phyloP scores from a whole-genome alignment of 1,139 yeast species.

The Waltiozyma sp. region DNA sequence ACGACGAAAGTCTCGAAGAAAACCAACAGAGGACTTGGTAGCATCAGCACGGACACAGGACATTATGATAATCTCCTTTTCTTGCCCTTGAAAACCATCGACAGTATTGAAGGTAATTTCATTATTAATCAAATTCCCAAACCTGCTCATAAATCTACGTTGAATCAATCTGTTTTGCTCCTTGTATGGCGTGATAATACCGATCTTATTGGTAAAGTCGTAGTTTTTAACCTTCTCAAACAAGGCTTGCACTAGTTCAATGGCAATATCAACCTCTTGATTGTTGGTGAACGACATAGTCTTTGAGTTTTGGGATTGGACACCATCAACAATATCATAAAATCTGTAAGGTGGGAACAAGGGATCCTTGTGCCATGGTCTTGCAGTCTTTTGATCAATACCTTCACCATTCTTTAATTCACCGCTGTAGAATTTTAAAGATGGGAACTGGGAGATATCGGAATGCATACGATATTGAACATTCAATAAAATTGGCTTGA shows the following conservation, averaged over 20 bases:
- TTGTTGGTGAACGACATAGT: constrained; percentile 63
- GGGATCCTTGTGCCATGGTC: constrained; percentile 65
- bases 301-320: constrained; percentile 49
- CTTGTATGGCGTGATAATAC: constrained; percentile 90
- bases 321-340: constrained; percentile 57
- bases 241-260: constrained; percentile 54
- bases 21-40: constrained; percentile 53
- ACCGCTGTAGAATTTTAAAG: constrained; percentile 68
- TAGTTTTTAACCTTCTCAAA: constrained; percentile 31
- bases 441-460: constrained; percentile 76
- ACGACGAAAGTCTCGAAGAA: constrained; percentile 79
- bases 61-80: constrained; percentile 83
- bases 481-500: constrained; percentile 59
- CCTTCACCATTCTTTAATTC: constrained; percentile 64
- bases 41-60: constrained; percentile 89
- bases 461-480: constrained; percentile 99
- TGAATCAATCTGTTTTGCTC: constrained; percentile 64
- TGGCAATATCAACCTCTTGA: constrained; percentile 62
- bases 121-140: constrained; percentile 51
- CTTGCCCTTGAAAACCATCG: constrained; percentile 98
- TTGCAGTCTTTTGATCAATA: constrained; percentile 44
- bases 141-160: constrained; percentile 41
- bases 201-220: constrained; percentile 63
- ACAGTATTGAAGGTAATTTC: constrained; percentile 87
- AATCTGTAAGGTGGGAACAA: constrained; percentile 66